Base-by-base conservation (phyloP, 176 grass and related monocot species). In the Zoysia pacifica region DNA sequence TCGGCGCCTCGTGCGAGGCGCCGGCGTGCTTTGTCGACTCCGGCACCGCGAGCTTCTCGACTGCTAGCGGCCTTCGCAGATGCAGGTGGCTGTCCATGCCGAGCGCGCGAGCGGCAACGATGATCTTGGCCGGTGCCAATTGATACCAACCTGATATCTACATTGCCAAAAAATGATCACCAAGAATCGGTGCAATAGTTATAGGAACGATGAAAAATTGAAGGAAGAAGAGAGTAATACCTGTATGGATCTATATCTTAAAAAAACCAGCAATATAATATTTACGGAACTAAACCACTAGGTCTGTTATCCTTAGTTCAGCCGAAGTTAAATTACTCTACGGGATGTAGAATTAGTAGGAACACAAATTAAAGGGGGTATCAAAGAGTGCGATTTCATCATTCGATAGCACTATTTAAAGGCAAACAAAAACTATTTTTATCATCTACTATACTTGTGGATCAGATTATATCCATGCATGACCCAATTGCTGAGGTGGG, bases 31-130 rank as follows among this genome's bases (percentile, higher is more conserved):
- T 72, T n/a, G 15, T 44, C 14, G 41, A 9, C 42, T 59, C 73
- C 11, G 82, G 67, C 82, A 50, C 5, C 19, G 78, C 15, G 50
- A 89, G 20, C 82, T 85, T 81, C 15, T 73, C 84, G 28, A 28
- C 28, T 44, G 81, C 76, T 66, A 36, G 59, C 59, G 73, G 60
- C 65, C 51, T 38, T 13, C 39, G 78, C 49, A 77, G 37, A 1
- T 77, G 87, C 66, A 81, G 14, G 1, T 85, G 87, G 60, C 84
- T 77, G 41, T 52, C 78, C 87, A 89, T 81, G 48, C 75, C 70
- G 77, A 67, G 40, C 77, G 15, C 5, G 4, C 68, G 50, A 47
- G 40, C 44, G 38, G 66, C 35, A 28, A 36, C 71, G 19, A 12
- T 46, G 73, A 48, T 64, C 81, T 79, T 62, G 62, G 16, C 48